Evolutionary conservation across 495 filamentous ascomycete genomes (phyloP), one percentile per base, ranked within the genome.

Genomic region (Penicillium pulvis): DNA sequence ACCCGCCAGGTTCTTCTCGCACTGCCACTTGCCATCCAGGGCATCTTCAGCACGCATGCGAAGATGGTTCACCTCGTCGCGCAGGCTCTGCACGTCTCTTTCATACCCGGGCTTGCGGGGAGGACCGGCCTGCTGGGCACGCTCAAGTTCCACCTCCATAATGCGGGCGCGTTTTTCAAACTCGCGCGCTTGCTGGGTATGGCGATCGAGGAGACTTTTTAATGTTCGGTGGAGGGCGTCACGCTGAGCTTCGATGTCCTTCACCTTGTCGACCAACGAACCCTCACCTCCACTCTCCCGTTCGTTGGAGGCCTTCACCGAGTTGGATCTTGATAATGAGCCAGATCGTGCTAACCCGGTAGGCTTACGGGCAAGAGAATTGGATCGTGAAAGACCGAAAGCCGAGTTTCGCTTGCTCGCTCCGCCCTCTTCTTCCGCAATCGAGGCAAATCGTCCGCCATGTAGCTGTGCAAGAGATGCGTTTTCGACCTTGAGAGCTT

Each of bases 1-100:
- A 43, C 93, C 93, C 57, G 87, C 83, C 14, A 98, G 81, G 24
- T 92, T 92, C 73, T 96, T 96, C 74, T 98, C 94, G 56, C 93
- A 93, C 73, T 94, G 89, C 84, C 88, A 97, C 77, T 97, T 98
- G 65, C 93, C 90, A 63, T 95, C 91, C n/a, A 97, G 80, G 20
- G 94, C 95, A 54, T 98, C 94, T 62, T 98, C 93, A 24, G 95
- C 93, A 53, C 95, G 87, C 54, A 87, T 86, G 30, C 94, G 87
- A 47, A 98, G 84, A 9, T 86, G 81, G 58, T 88, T 90, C 59
- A 98, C 88, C 69, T 98, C 94, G 9, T 89, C 83, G 55, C 92
- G 87, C 17, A 98, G 79, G 57, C 81, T 84, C 3, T 76, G 71
- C 16, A 98, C 90, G 63, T 98, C 93, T 56, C 81, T 83, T 67